Evolutionary conservation across 352 stramenopile genomes (phyloP).

Genomic region (Phytophthora cactorum): DNA sequence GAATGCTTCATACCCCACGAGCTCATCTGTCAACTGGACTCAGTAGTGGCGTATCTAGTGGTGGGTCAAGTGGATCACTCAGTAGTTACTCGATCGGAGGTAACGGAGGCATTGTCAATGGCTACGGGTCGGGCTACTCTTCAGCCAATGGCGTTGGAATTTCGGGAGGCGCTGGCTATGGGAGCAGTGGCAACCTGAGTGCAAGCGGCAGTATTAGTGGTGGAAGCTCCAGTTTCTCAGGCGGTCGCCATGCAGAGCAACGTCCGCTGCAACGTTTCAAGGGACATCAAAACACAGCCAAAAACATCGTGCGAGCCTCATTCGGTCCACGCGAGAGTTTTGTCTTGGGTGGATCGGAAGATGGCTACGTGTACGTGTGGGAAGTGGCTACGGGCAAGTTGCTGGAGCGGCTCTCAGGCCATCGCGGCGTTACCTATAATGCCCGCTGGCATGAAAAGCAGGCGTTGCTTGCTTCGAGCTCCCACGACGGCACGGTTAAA

Average conservation of each 20-base stretch:
- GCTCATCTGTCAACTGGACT: slow-evolving; percentile 54
- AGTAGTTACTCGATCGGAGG: slow-evolving; percentile 29
- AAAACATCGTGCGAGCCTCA: slow-evolving; percentile 86
- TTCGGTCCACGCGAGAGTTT: slow-evolving; percentile 89
- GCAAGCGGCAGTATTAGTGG: slow-evolving; percentile 26
- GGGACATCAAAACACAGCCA: slow-evolving; percentile 90
- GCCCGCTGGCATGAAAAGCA: slow-evolving; percentile 89
- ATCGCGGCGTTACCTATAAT: slow-evolving; percentile 85
- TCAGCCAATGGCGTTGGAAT: slow-evolving; percentile 27
- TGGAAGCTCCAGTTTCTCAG: slow-evolving; percentile 31
- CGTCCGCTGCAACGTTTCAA: slow-evolving; percentile 88
- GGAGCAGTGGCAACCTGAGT: slow-evolving; percentile 37
- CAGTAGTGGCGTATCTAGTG: slow-evolving; percentile 28
- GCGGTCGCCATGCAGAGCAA: slow-evolving; percentile 53
- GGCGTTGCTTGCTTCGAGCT: slow-evolving; percentile 83
- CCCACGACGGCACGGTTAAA: slow-evolving; percentile 89
- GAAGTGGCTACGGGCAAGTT: slow-evolving; percentile 87
- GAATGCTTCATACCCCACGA: slow-evolving; percentile 81
- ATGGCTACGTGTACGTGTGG: slow-evolving; percentile 89
- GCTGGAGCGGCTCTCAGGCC: slow-evolving; percentile 78
- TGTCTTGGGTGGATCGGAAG: slow-evolving; percentile 86
- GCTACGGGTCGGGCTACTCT: slow-evolving; percentile 13
- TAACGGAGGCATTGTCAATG: slow-evolving; percentile 20
- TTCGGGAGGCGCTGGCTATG: slow-evolving; percentile 22
- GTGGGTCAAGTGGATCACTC: slow-evolving; percentile 37